A percentile compares a stretch with the other conserved stretches of the same genome.
These are phyloP conservation scores for Starmerella bombi DNA, from an alignment of 805 yeast species.

Conservation along the genomic window DNA sequence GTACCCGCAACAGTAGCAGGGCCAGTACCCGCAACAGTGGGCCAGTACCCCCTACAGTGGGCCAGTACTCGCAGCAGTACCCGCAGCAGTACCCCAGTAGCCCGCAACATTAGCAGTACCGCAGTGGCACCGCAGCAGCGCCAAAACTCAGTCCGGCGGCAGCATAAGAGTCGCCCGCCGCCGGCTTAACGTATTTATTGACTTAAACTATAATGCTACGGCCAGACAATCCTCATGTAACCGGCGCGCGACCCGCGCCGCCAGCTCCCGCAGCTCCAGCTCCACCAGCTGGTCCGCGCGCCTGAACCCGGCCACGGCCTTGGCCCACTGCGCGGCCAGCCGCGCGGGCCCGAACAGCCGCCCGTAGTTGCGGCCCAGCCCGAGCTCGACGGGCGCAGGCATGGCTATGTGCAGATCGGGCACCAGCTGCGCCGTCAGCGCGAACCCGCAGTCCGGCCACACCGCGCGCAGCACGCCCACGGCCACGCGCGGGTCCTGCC, in stretches of 20 bases:
- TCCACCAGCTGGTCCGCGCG: conserved; percentile 8
- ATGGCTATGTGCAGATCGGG: not conserved
- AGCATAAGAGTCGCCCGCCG: too few species aligned
- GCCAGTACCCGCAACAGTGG: not conserved
- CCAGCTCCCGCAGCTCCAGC: conserved; percentile 8
- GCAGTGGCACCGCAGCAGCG: too few species aligned
- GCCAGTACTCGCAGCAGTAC: conserved; percentile 7
- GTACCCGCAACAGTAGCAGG: conserved; percentile 3
- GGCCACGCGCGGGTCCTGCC: not conserved
- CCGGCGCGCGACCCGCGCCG: not conserved
- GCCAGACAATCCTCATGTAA: not conserved
- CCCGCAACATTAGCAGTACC: too few species aligned
- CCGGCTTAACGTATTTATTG: conserved; percentile 1
- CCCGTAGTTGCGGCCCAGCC: conserved; percentile 3
- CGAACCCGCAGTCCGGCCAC: conserved; percentile 1
- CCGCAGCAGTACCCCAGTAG: conserved; percentile 6
- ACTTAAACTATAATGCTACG: not conserved
- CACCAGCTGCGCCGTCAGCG: not conserved
- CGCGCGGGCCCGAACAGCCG: conserved; percentile 1
- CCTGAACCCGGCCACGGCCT: conserved; percentile 4
- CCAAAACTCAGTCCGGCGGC: too few species aligned
- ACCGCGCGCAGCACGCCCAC: not conserved
- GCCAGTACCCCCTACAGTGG: too few species aligned
- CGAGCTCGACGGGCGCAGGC: not conserved
- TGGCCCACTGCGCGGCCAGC: conserved; percentile 8